phyloP scores from a whole-genome alignment of 495 filamentous ascomycete species.

The Penicillium diatomitis region DNA sequence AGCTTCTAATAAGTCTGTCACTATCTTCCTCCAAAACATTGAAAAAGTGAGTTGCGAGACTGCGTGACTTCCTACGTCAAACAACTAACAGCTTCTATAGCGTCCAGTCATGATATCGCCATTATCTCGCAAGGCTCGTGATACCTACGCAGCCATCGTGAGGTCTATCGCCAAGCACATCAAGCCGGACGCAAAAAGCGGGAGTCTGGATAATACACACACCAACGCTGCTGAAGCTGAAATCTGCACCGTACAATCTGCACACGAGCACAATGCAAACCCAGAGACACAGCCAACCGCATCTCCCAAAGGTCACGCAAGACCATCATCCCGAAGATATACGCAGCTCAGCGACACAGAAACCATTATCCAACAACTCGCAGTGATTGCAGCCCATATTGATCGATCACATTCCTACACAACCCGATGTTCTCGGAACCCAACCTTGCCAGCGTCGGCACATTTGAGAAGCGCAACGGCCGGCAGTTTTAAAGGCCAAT shows the following conservation, averaged over 20 bases:
- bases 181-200: too few relatives aligned
- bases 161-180: too few relatives aligned
- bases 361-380: conserved; percentile 9
- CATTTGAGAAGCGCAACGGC: neutral
- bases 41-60: too few relatives aligned
- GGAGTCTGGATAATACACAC: neutral
- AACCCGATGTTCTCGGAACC: neutral
- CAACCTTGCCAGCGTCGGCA: neutral
- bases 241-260: neutral
- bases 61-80: too few relatives aligned
- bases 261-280: neutral
- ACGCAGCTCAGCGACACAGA: conserved; percentile 8
- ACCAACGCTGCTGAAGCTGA: neutral
- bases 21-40: too few relatives aligned
- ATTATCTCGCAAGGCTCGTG: too few relatives aligned
- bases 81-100: too few relatives aligned
- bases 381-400: conserved; percentile 7
- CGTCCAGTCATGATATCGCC: too few relatives aligned
- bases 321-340: neutral
- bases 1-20: too few relatives aligned
- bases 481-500: neutral
- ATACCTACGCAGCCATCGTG: too few relatives aligned
- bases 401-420: conserved; percentile 2
- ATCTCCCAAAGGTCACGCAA: neutral
- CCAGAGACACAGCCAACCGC: neutral